These are phyloP conservation scores for Botrytis elliptica DNA, from an alignment of 2,329 filamentous ascomycete species.

Conservation along the genomic window DNA sequence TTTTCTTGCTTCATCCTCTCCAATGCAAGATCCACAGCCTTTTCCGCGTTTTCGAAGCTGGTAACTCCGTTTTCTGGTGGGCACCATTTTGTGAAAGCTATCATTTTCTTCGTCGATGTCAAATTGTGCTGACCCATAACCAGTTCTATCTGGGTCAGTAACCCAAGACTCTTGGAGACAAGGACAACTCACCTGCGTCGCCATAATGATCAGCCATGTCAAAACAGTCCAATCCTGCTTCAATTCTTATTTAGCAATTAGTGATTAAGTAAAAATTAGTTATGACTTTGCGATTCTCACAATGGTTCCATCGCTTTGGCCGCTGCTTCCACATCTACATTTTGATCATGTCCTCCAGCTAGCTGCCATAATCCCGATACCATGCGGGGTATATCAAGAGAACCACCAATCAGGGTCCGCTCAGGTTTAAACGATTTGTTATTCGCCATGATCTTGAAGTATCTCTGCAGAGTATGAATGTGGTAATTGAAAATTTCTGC, in stretches of 20 bases:
- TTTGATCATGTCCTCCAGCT: constrained; percentile 27
- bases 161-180: background rate
- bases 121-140: constrained; percentile 22
- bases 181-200: constrained; percentile 16
- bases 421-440: background rate
- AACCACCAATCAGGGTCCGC: constrained; percentile 11
- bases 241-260: constrained; percentile 16
- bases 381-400: constrained; percentile 25
- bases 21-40: constrained; percentile 36
- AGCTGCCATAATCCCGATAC: constrained; percentile 28
- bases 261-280: background rate
- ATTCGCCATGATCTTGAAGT: background rate
- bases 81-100: constrained; percentile 35
- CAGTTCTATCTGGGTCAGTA: constrained; percentile 18
- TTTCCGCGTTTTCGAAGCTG: constrained; percentile 31
- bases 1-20: constrained; percentile 7
- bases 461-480: background rate
- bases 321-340: constrained; percentile 24
- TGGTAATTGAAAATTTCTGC: background rate
- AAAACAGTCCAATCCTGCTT: constrained; percentile 23
- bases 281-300: background rate
- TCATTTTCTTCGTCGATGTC: constrained; percentile 15
- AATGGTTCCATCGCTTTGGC: constrained; percentile 24
- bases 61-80: constrained; percentile 28
- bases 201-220: constrained; percentile 28